Evolutionary conservation across 2,329 filamentous ascomycete genomes (phyloP).

Genomic region (Alternaria longipes): DNA sequence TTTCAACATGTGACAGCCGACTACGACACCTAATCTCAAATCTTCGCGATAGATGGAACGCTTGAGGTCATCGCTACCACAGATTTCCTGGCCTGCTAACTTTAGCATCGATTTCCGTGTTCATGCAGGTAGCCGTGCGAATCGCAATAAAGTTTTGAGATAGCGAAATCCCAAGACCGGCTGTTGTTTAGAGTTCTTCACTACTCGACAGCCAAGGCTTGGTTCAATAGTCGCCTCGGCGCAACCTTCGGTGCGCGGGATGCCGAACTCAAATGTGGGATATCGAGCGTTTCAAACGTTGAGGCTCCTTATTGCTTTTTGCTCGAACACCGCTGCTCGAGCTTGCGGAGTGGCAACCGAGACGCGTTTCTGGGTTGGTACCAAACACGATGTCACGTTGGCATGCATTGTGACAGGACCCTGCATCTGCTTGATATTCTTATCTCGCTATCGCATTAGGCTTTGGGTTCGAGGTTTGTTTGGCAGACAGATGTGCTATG

Average conservation of each 20-base stretch:
- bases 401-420: background rate
- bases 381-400: background rate
- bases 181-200: background rate
- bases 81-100: background rate
- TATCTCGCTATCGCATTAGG: background rate
- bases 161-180: background rate
- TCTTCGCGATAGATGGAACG: background rate
- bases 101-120: background rate
- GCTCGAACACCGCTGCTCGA: background rate
- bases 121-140: background rate
- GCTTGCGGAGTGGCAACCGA: background rate
- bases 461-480: background rate
- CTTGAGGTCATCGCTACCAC: background rate
- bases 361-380: background rate
- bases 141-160: background rate
- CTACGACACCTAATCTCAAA: background rate
- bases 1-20: background rate
- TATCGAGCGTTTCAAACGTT: background rate
- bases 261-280: background rate
- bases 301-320: background rate
- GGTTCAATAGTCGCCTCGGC: background rate
- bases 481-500: background rate
- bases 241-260: background rate
- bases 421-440: background rate
- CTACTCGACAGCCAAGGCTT: background rate